Conservation (phyloP, 306 rosid species). For the Sicyos baderoa region DNA sequence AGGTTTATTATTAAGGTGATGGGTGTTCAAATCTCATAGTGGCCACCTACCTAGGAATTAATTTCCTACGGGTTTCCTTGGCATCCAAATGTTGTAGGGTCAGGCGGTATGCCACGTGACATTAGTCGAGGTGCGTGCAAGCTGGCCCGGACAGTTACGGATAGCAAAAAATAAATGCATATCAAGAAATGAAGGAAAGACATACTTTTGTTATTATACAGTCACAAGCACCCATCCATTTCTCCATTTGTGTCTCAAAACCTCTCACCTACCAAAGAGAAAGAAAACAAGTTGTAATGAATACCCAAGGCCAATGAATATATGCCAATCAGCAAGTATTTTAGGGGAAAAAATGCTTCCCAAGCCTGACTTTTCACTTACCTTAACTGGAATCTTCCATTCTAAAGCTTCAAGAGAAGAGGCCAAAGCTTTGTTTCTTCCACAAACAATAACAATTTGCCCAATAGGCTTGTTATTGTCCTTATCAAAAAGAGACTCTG, state of each 20-base stretch:
- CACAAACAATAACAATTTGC: constrained; percentile 71
- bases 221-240: constrained; percentile 99
- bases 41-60: too few species aligned
- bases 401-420: constrained; percentile 51
- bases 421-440: constrained; percentile 62
- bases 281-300: constrained; percentile 6
- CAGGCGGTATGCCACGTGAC: too few species aligned
- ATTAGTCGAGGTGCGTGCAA: too few species aligned
- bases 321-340: neutral
- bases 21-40: too few species aligned
- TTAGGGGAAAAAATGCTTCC: neutral
- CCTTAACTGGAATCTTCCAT: constrained; percentile 88
- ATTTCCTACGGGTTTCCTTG: too few species aligned
- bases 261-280: constrained; percentile 57
- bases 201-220: constrained; percentile 94
- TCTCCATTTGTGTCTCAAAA: constrained; percentile 78
- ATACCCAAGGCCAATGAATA: neutral
- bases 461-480: constrained; percentile 63
- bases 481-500: constrained; percentile 56
- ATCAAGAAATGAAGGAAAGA: constrained; percentile 13
- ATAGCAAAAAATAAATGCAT: too few species aligned
- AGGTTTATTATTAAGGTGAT: neutral
- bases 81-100: too few species aligned
- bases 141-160: too few species aligned
- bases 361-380: constrained; percentile 22